Conservation (phyloP, 768 basidiomycete species). For the Russula vinacea region DNA sequence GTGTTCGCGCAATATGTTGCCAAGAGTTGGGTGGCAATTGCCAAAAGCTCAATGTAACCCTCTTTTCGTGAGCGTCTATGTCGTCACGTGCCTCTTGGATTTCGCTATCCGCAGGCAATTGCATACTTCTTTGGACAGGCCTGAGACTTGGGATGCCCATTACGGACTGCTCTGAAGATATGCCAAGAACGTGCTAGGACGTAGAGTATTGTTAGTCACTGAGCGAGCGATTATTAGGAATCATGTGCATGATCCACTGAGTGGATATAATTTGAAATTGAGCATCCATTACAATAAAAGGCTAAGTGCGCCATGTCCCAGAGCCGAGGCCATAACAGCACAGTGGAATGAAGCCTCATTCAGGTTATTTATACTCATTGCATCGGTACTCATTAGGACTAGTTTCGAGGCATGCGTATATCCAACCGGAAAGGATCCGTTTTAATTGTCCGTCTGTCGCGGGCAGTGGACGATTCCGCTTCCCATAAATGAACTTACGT, state of each 20-base stretch:
- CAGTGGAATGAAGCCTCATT: background rate
- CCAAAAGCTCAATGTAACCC: conserved; percentile 48
- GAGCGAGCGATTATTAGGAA: too few species aligned
- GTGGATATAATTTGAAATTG: background rate
- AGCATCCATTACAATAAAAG: background rate
- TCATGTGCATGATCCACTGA: background rate
- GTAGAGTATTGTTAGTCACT: too few species aligned
- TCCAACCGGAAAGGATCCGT: background rate
- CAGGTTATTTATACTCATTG: background rate
- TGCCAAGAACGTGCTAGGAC: background rate
- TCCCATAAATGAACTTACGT: background rate
- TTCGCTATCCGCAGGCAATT: too few species aligned
- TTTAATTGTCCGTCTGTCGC: background rate
- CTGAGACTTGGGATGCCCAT: background rate
- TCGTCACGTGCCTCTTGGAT: too few species aligned
- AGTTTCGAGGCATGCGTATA: background rate
- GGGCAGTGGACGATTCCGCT: background rate
- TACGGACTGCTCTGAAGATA: background rate
- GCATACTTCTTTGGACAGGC: too few species aligned
- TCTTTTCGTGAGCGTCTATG: background rate
- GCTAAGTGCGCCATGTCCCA: background rate
- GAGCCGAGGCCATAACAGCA: background rate
- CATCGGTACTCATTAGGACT: background rate
- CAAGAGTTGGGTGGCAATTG: conserved; percentile 69
- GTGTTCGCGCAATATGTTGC: conserved; percentile 59